Evolutionary conservation across 2,329 filamentous ascomycete species (phyloP).

Genomic region (Furcasterigmium furcatum): DNA sequence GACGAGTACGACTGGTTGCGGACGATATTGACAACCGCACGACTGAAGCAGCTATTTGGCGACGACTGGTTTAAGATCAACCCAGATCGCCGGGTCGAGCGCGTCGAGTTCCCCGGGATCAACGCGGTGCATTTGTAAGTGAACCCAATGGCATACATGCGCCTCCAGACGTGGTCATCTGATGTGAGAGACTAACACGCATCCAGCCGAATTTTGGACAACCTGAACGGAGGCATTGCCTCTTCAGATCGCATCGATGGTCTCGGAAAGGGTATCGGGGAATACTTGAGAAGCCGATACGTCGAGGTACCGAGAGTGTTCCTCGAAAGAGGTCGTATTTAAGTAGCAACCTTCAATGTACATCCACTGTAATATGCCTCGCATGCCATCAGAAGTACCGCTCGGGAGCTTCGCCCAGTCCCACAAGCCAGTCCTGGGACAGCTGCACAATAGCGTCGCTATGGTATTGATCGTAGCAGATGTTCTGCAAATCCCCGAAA

Average conservation of each 20-base stretch:
- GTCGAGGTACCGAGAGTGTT: constrained; percentile 30
- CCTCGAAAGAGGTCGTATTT: constrained; percentile 22
- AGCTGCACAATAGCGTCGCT: constrained; percentile 17
- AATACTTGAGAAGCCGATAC: constrained; percentile 29
- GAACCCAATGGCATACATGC: background rate
- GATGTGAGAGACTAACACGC: background rate
- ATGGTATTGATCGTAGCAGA: constrained; percentile 16
- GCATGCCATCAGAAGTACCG: constrained; percentile 5
- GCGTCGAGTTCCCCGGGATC: constrained; percentile 8
- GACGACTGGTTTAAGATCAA: constrained; percentile 15
- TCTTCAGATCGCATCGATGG: constrained; percentile 20
- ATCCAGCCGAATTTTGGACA: constrained; percentile 8
- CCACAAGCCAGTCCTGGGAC: constrained; percentile 17
- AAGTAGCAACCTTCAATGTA: too few relatives aligned
- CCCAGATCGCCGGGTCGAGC: constrained; percentile 3
- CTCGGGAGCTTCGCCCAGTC: constrained; percentile 8
- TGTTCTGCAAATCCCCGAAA: constrained; percentile 23
- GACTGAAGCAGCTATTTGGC: constrained; percentile 16
- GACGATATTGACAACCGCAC: constrained; percentile 24
- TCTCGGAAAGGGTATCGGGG: constrained; percentile 30
- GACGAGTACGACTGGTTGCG: constrained; percentile 38
- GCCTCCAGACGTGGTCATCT: too few relatives aligned
- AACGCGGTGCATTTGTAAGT: constrained; percentile 12
- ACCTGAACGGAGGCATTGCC: constrained; percentile 11
- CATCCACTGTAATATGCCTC: constrained; percentile 15